A percentile compares a stretch with the other conserved stretches of the same genome.
These are phyloP conservation scores for Boletus sp. DNA, from an alignment of 768 basidiomycete species.

Conservation along the genomic window DNA sequence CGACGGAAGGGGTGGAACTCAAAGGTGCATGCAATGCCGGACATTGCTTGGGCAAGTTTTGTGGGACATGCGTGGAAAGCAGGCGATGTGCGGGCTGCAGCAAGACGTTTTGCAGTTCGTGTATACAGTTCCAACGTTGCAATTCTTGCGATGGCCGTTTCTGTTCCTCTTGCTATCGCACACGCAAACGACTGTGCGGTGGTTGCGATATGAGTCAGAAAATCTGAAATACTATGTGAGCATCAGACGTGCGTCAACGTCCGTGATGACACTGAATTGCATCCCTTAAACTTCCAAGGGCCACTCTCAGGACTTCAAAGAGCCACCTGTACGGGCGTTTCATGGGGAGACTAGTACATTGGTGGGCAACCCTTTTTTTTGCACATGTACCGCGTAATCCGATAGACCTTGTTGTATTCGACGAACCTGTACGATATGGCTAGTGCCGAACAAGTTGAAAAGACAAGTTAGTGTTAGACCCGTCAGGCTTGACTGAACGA, in stretches of 20 bases:
- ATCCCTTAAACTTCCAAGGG: no score
- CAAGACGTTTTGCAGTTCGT: conserved; percentile 13
- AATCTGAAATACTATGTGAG: neutral
- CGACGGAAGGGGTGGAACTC: conserved; percentile 14
- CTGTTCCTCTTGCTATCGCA: conserved; percentile 8
- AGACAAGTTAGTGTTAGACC: no score
- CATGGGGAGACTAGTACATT: no score
- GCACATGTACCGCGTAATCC: no score
- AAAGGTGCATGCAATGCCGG: neutral
- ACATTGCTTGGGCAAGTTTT: conserved; percentile 10
- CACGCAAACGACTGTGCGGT: neutral
- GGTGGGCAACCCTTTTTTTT: no score
- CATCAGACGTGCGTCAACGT: neutral
- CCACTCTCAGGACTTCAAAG: no score
- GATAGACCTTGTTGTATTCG: neutral
- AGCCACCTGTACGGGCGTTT: no score
- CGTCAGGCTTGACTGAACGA: no score
- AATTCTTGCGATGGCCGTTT: conserved; percentile 1
- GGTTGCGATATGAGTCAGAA: neutral
- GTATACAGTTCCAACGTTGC: conserved; percentile 6
- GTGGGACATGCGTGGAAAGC: conserved; percentile 9
- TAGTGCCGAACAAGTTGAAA: no score
- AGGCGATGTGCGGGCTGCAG: conserved; percentile 14
- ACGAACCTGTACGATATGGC: neutral
- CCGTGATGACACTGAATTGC: neutral